Evolutionary conservation across 23 red algal species (phyloP).

Genomic region (Rhodosorus marinus): DNA sequence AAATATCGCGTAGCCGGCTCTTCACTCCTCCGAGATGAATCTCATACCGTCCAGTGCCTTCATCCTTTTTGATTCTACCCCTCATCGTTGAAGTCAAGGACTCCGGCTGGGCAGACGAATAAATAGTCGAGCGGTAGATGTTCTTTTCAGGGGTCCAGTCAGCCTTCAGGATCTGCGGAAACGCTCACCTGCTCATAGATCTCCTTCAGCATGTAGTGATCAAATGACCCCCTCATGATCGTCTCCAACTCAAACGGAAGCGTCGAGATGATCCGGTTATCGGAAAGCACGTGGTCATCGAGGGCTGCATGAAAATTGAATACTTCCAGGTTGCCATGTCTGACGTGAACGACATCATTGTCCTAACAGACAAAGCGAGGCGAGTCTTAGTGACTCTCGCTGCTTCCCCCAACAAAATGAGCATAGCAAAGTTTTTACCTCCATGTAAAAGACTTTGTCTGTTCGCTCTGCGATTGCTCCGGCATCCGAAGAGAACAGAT

Average conservation of each 20-base stretch:
- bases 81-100: slow-evolving; percentile 67
- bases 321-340: slow-evolving; percentile 41
- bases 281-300: slow-evolving; percentile 18
- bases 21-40: slow-evolving; percentile 63
- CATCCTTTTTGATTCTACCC: slow-evolving; percentile 32
- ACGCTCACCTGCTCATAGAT: slow-evolving; percentile 99
- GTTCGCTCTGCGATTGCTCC: slow-evolving; percentile 89
- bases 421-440: too few species aligned
- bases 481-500: slow-evolving; percentile 84
- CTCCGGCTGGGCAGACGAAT: too few species aligned
- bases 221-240: slow-evolving; percentile 83
- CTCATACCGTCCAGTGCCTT: neutral
- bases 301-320: slow-evolving; percentile 45
- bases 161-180: too few species aligned
- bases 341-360: slow-evolving; percentile 69
- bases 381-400: too few species aligned
- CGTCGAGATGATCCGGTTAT: slow-evolving; percentile 52
- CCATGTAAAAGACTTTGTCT: slow-evolving; percentile 75
- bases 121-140: neutral
- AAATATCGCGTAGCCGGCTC: slow-evolving; percentile 54
- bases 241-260: slow-evolving; percentile 84
- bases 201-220: slow-evolving; percentile 97
- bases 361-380: too few species aligned
- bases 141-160: neutral
- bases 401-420: too few species aligned